phyloP scores from a whole-genome alignment of 139 green algal species.

The Haematococcus sp. region DNA sequence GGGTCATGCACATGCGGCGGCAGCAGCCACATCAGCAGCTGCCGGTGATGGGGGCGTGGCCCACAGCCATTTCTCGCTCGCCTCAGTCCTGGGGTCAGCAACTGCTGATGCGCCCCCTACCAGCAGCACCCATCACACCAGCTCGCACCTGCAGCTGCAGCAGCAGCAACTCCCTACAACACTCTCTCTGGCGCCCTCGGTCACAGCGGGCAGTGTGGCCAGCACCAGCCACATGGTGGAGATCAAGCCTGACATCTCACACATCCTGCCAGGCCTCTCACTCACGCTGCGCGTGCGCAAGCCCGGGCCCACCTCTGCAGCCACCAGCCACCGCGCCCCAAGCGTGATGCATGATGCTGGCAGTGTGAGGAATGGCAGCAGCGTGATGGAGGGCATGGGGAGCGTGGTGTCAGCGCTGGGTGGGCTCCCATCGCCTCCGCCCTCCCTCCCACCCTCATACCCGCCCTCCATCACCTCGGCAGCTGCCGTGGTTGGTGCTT shows the following conservation, averaged over 20 bases:
- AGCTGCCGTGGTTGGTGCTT: too few species aligned
- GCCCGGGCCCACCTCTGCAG: neutral
- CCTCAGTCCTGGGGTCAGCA: too few species aligned
- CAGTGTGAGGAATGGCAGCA: neutral
- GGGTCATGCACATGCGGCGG: too few species aligned
- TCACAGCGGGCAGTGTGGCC: too few species aligned
- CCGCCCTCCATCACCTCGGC: neutral
- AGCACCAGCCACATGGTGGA: constrained; percentile 7
- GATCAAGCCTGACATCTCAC: constrained; percentile 26
- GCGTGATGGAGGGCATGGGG: neutral
- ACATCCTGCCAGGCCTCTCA: constrained; percentile 21
- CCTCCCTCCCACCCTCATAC: neutral
- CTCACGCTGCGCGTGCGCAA: constrained; percentile 17
- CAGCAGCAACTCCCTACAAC: neutral
- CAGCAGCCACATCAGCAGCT: neutral
- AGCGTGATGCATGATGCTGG: neutral
- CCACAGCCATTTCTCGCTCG: neutral
- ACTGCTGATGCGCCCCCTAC: neutral
- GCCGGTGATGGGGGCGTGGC: neutral
- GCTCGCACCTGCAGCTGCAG: neutral
- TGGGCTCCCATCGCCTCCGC: neutral
- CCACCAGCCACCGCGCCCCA: neutral
- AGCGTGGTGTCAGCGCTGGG: neutral
- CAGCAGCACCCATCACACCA: neutral
- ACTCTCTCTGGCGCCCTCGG: too few species aligned